Base-by-base conservation (phyloP, 176 grass and related monocot species). In the Carex pumila region DNA sequence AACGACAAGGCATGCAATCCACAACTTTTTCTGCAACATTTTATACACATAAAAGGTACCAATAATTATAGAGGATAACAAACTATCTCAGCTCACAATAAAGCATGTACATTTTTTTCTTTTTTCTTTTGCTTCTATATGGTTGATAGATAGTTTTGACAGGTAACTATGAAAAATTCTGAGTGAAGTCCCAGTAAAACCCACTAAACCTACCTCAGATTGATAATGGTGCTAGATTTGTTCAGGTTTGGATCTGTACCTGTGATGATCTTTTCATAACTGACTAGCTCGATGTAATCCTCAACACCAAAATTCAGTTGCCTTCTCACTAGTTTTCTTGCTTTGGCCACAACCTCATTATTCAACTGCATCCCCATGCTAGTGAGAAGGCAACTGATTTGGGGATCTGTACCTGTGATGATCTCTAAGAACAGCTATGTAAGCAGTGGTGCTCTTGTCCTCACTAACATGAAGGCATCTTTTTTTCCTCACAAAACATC, bases 11-110 rank as follows among this genome's bases (percentile, higher is more conserved):
- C 34, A 57, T 53, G 47, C 71, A 52, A 29, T 75, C 49, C 30
- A 54, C 47, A 30, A 21, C 45, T 7, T 75, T 53, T 75, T 75
- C 71, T 75, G 71, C 47, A 54, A 54, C 54, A 78, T 78, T 78
- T 55, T 8, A 78, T 14, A 78, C 22, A 54, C 22, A 76, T 70
- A 15, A 32, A 76, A 30, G 37, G 37, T 31, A 56, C 49, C 21
- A 55, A 0, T 76, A 31, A 55, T 55, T 55, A 76, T 17, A 76
- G 21, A 54, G 0, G 72, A 76, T 10, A 55, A 12, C 2, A 75
- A 19, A 31, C 49, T 9, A 76, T 14, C 22, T 54, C 19, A 15
- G 49, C 49, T 31, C 21, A 14, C 12, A 55, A 13, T 57, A 56
- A 77, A 77, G 3, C 25, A 77, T 17, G 36, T 21, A 53, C 12